Evolutionary conservation across 768 basidiomycete genomes (phyloP).

Genomic region (Amanita phalloides): DNA sequence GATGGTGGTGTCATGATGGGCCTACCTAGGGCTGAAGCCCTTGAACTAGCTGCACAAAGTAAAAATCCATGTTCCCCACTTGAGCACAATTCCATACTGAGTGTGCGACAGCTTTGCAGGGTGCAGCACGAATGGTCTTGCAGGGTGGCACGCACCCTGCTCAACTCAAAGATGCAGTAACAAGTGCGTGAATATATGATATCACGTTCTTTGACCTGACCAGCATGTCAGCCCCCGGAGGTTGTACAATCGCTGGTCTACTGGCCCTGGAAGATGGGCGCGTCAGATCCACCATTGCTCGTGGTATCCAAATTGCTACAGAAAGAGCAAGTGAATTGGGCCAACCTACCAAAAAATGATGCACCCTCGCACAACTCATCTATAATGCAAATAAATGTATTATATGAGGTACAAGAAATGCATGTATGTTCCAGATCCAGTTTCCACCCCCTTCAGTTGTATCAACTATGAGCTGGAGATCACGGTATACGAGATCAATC

Average conservation of each 20-base stretch:
- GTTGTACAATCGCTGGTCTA: constrained; percentile 97
- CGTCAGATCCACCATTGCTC: constrained; percentile 89
- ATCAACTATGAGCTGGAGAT: constrained; percentile 22
- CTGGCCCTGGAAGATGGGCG: constrained; percentile 89
- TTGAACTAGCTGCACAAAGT: constrained; percentile 97
- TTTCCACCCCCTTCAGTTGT: constrained; percentile 21
- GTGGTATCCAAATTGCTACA: constrained; percentile 90
- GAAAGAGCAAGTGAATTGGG: constrained; percentile 82
- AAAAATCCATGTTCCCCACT: constrained; percentile 12
- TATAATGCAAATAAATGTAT: neutral
- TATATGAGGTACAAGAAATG: constrained; percentile 6
- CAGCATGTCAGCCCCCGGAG: constrained; percentile 69
- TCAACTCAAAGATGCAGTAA: constrained; percentile 94
- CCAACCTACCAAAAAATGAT: constrained; percentile 47
- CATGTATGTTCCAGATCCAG: constrained; percentile 16
- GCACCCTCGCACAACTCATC: neutral
- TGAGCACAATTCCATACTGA: neutral
- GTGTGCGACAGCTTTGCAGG: constrained; percentile 70
- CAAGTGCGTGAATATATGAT: constrained; percentile 48
- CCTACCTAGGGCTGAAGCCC: constrained; percentile 82
- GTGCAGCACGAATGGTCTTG: constrained; percentile 91
- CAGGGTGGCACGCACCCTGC: constrained; percentile 88
- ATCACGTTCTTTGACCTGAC: neutral
- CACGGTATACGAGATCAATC: constrained; percentile 12
- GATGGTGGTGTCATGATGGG: constrained; percentile 99